Base-by-base conservation (phyloP, 305 asterid genomes). In the Solanum hybrid region DNA sequence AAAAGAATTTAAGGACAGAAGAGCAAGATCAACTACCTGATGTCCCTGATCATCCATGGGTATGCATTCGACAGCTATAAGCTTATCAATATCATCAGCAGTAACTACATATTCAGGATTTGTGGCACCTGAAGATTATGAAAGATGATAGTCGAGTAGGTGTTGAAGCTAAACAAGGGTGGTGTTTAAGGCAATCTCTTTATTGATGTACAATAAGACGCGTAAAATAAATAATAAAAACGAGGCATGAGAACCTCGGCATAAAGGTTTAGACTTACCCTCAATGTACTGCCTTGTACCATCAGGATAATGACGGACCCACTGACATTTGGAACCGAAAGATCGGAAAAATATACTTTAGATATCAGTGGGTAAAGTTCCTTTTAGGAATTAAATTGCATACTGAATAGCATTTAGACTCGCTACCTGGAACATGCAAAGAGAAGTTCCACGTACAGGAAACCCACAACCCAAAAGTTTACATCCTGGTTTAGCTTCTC, bases 291-390 rank as follows among this genome's bases (percentile, higher is more conserved):
- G 98, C 94, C 98, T 93, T 66, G 99, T 98, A 86, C 99, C 99
- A 87, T 98, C 99, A 6, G 96, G 99, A 97, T 95, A 94, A 95
- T 96, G 98, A 71, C 98, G 99, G 94, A 96, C 98, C 99, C 99
- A 98, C 99, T 97, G 91, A 91, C 79, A 88, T 91, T 77, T 69
- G 86, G 76, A 85, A 85, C 37, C 76, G 14, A 56, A 51, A 85
- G 76, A 85, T 85, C 66, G 76, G 45, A 85, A 56, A 19, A 45
- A 56, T 31, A 31, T 56, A 85, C 88, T 56, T 85, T 12, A 56
- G 88, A 32, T 22, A 85, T 85, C 51, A 85, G 12, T 60, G 77
- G 72, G 77, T 60, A 56, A 56, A 56, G 42, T n/a, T 84, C 87
- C 87, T 32, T 9, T 51, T 31, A 85, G 76, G 32, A 85, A 19